phyloP scores from a whole-genome alignment of 148 eudicot species.

The Dianthus caryophyllus region DNA sequence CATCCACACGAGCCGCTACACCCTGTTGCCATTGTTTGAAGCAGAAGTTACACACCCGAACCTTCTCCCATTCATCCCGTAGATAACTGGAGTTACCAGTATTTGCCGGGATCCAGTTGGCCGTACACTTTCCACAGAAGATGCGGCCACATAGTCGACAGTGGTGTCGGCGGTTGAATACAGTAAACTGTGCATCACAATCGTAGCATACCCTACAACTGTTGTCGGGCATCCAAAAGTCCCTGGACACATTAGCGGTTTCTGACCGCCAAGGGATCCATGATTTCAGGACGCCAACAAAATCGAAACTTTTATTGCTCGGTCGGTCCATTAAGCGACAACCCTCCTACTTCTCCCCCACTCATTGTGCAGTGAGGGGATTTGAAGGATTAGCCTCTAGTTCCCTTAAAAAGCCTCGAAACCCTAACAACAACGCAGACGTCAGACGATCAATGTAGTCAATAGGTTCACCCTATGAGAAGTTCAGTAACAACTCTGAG shows the following conservation, averaged over 20 bases:
- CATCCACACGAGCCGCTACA: constrained; percentile 36
- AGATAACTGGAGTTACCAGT: constrained; percentile 29
- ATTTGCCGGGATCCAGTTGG: constrained; percentile 66
- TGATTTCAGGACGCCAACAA: constrained; percentile 50
- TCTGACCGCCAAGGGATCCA: constrained; percentile 73
- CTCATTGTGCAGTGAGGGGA: constrained; percentile 55
- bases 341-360: constrained; percentile 49
- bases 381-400: constrained; percentile 27
- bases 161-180: constrained; percentile 90
- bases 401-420: not conserved
- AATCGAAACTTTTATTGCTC: constrained; percentile 37
- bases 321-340: constrained; percentile 57
- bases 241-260: constrained; percentile 68
- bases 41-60: constrained; percentile 85
- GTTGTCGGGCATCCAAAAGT: constrained; percentile 98
- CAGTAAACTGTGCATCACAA: constrained; percentile 73
- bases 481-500: not conserved
- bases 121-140: constrained; percentile 83
- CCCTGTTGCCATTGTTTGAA: constrained; percentile 80
- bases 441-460: constrained; percentile 6
- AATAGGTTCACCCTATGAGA: too few relatives aligned
- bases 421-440: not conserved
- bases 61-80: constrained; percentile 58
- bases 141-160: constrained; percentile 90
- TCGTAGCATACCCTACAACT: constrained; percentile 95